These are phyloP conservation scores for Trichothecium sympodiale DNA, from an alignment of 2,329 filamentous ascomycete species.

Conservation along the genomic window DNA sequence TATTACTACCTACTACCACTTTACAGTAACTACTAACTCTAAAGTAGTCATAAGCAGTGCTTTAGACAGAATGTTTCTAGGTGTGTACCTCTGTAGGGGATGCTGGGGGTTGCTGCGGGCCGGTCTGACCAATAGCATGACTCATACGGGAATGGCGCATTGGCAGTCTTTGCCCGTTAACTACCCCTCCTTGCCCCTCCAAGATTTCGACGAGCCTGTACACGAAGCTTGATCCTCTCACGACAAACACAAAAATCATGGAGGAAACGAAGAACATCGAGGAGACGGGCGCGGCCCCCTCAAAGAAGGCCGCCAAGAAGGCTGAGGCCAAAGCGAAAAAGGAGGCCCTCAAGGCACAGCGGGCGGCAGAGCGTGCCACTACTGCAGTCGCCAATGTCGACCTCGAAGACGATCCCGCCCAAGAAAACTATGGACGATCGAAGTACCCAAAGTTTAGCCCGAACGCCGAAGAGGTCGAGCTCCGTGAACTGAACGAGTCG, in stretches of 20 bases:
- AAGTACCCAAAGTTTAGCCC: conserved; percentile 43
- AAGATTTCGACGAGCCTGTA: background rate
- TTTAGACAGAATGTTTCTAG: no score
- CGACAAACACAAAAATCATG: background rate
- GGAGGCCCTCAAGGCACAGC: conserved; percentile 67
- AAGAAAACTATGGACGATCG: conserved; percentile 70
- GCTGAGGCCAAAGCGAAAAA: conserved; percentile 78
- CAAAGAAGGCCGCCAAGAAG: conserved; percentile 79
- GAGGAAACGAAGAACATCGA: conserved; percentile 3
- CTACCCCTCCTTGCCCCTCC: conserved; percentile 1
- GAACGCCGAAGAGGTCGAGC: conserved; percentile 44
- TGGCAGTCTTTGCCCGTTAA: background rate
- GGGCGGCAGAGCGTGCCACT: conserved; percentile 65
- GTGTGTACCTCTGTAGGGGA: no score
- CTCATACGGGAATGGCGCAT: no score
- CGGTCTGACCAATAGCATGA: no score
- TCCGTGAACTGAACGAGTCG: conserved; percentile 53
- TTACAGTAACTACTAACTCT: no score
- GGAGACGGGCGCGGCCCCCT: conserved; percentile 28
- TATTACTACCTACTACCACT: no score
- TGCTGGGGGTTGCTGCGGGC: no score
- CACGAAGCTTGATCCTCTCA: background rate
- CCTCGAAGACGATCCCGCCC: conserved; percentile 60
- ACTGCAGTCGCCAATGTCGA: conserved; percentile 53
- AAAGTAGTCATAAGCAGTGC: no score